These are phyloP conservation scores for Sequoiadendron giganteum DNA, from an alignment of 75 land plant genomes.

Conservation along the genomic window DNA sequence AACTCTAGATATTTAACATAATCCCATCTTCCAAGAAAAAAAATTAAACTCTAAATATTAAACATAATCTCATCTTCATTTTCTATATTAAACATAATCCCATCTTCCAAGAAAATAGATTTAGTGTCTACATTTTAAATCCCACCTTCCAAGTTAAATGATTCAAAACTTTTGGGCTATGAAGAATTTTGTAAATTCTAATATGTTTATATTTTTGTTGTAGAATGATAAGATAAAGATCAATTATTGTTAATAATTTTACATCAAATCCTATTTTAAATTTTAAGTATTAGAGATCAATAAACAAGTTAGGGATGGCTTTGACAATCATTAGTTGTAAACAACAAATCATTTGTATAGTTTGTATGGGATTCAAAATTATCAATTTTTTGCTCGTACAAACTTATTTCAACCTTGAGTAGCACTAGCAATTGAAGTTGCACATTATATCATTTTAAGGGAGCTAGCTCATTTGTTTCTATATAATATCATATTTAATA, in stretches of 20 bases:
- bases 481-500: background rate
- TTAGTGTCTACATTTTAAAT: too few species aligned
- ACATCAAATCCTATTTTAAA: background rate
- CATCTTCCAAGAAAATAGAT: too few species aligned
- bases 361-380: constrained; percentile 52
- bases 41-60: too few species aligned
- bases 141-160: background rate
- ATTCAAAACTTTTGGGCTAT: too few species aligned
- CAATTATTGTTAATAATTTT: background rate
- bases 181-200: too few species aligned
- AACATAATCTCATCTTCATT: too few species aligned
- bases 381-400: constrained; percentile 69
- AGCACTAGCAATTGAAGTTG: constrained; percentile 98
- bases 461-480: background rate
- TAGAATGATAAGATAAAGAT: background rate
- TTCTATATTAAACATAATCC: too few species aligned
- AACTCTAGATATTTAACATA: too few species aligned
- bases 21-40: too few species aligned
- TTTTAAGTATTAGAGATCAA: background rate
- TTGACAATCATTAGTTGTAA: constrained; percentile 1
- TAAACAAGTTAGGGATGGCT: background rate
- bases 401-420: constrained; percentile 97
- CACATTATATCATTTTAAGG: constrained; percentile 70
- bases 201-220: background rate
- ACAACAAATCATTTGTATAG: constrained; percentile 30